These are phyloP conservation scores for Terfezia boudieri DNA, from an alignment of 495 filamentous ascomycete genomes.

Conservation along the genomic window DNA sequence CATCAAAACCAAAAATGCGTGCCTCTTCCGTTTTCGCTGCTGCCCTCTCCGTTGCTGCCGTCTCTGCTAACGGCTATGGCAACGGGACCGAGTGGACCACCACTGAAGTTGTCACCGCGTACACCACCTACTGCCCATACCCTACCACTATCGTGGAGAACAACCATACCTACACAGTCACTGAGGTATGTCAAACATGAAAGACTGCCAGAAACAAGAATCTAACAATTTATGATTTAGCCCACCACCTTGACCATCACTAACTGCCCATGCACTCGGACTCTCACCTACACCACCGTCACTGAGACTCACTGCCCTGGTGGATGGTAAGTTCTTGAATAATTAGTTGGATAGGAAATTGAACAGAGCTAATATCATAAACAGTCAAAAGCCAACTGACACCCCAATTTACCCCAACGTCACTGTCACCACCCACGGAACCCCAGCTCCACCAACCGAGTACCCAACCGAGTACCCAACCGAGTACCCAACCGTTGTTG, in stretches of 20 bases:
- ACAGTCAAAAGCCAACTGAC: background rate
- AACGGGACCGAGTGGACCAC: conserved; percentile 22
- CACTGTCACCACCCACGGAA: conserved; percentile 23
- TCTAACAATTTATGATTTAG: conserved; percentile 1
- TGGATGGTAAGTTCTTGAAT: background rate
- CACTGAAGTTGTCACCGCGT: conserved; percentile 57
- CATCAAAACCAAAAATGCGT: conserved; percentile 59
- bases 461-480: background rate
- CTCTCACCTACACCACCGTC: conserved; percentile 2
- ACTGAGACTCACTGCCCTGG: conserved; percentile 4
- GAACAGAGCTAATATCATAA: background rate
- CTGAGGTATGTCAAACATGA: conserved; percentile 29
- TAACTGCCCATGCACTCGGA: conserved; percentile 43
- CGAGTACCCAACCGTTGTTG: conserved; percentile 7
- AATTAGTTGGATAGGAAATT: background rate
- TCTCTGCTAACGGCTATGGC: conserved; percentile 12
- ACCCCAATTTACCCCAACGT: conserved; percentile 5
- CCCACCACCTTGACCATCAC: conserved; percentile 60
- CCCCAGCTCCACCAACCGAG: conserved; percentile 3
- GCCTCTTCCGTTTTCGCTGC: conserved; percentile 45
- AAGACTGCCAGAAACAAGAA: background rate
- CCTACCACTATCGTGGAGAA: conserved; percentile 49
- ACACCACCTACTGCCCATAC: conserved; percentile 70
- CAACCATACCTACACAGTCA: conserved; percentile 56
- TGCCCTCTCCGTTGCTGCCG: conserved; percentile 36